These are phyloP conservation scores for Thelephora aurantiotincta DNA, from an alignment of 768 basidiomycete genomes.

Conservation along the genomic window DNA sequence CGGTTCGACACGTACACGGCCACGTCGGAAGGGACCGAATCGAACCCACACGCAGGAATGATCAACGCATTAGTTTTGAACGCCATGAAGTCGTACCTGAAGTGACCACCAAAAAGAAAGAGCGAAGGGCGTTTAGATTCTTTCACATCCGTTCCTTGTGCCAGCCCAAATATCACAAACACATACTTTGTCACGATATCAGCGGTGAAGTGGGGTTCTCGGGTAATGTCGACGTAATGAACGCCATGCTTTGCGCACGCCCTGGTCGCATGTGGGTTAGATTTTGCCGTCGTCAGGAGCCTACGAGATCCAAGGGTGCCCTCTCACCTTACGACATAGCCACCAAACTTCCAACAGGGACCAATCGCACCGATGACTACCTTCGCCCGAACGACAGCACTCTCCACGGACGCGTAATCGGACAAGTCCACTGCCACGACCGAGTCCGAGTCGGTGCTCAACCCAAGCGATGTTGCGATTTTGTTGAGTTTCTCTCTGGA, in stretches of 20 bases:
- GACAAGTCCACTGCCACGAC: too few species aligned
- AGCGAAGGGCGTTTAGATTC: too few species aligned
- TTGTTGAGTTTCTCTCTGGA: constrained; percentile 45
- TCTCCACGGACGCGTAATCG: constrained; percentile 23
- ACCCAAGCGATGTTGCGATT: constrained; percentile 31
- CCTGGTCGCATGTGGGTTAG: constrained; percentile 15
- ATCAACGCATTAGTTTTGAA: constrained; percentile 59
- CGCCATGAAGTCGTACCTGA: constrained; percentile 59
- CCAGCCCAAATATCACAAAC: constrained; percentile 3
- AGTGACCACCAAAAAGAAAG: too few species aligned
- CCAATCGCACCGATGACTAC: constrained; percentile 76
- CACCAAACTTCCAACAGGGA: constrained; percentile 59
- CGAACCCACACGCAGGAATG: constrained; percentile 65
- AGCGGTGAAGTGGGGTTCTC: constrained; percentile 54
- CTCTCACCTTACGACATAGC: constrained; percentile 52
- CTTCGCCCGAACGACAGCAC: constrained; percentile 38
- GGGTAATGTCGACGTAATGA: constrained; percentile 80
- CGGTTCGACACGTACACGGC: constrained; percentile 53
- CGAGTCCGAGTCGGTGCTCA: constrained; percentile 14
- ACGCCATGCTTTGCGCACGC: constrained; percentile 61
- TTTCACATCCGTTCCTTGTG: not conserved
- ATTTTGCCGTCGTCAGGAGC: not conserved
- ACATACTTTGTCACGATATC: constrained; percentile 45
- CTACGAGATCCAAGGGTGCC: not conserved
- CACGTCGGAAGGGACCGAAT: constrained; percentile 67